These are phyloP conservation scores for Phytophthora brassicae DNA, from an alignment of 352 stramenopile species.

Conservation along the genomic window DNA sequence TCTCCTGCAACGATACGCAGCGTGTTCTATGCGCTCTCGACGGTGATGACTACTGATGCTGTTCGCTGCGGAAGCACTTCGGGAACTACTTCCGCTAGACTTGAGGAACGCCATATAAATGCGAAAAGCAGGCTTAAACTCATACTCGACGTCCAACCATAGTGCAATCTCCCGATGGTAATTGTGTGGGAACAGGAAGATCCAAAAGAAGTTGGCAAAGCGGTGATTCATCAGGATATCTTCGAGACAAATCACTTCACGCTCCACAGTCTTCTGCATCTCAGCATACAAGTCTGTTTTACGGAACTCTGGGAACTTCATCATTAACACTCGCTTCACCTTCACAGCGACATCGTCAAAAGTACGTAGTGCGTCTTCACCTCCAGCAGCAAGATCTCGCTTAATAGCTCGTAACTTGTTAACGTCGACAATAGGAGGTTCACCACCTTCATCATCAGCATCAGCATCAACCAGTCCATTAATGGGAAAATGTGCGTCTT, in stretches of 20 bases:
- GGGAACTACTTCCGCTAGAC: conserved; percentile 33
- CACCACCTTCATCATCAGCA: conserved; percentile 23
- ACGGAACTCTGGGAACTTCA: conserved; percentile 75
- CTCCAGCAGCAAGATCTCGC: conserved; percentile 69
- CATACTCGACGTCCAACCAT: conserved; percentile 87
- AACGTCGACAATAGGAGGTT: conserved; percentile 50
- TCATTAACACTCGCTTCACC: conserved; percentile 83
- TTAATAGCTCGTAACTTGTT: conserved; percentile 75
- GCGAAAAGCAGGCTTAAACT: conserved; percentile 84
- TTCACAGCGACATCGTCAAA: conserved; percentile 78
- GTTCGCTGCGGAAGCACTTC: conserved; percentile 13
- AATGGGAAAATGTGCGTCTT: conserved; percentile 83
- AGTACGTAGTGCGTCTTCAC: conserved; percentile 78
- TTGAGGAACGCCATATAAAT: conserved; percentile 70
- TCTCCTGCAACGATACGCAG: conserved; percentile 61
- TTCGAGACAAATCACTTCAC: conserved; percentile 80
- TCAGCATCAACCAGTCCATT: conserved; percentile 19
- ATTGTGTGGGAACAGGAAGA: conserved; percentile 88
- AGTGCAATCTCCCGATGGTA: conserved; percentile 86
- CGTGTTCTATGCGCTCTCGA: conserved; percentile 64
- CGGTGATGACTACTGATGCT: conserved; percentile 30
- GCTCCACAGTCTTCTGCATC: conserved; percentile 78
- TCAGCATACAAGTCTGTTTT: conserved; percentile 80
- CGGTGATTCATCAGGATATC: conserved; percentile 89
- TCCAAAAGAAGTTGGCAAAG: conserved; percentile 88